Conservation (phyloP, 2,329 filamentous ascomycete species). For the Aspergillus ibericus region DNA sequence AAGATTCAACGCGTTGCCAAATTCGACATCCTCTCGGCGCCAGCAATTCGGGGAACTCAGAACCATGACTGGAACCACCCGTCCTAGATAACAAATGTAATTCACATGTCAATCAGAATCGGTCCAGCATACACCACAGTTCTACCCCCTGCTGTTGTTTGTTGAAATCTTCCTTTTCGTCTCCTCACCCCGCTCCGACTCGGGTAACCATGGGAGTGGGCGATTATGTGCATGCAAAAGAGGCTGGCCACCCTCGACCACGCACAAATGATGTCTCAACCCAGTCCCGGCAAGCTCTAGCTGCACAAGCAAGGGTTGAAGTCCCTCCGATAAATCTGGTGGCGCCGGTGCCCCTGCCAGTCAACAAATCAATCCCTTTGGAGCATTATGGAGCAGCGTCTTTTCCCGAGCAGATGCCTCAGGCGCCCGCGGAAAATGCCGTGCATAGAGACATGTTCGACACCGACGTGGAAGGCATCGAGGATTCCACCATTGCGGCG, state of each 20-base stretch:
- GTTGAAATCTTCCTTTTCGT: not conserved
- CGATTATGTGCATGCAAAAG: slow-evolving; percentile 44
- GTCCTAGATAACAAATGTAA: not conserved
- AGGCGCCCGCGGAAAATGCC: slow-evolving; percentile 16
- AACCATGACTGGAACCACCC: slow-evolving; percentile 4
- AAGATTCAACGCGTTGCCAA: slow-evolving; percentile 12
- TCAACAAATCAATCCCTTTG: slow-evolving; percentile 19
- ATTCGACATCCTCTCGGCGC: slow-evolving; percentile 1
- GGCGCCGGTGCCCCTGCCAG: slow-evolving; percentile 16
- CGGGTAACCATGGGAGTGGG: slow-evolving; percentile 40
- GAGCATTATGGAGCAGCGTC: slow-evolving; percentile 19
- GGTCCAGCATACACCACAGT: not conserved
- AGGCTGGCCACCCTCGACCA: slow-evolving; percentile 32
- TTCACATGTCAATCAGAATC: not conserved
- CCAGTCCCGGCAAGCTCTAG: slow-evolving; percentile 33
- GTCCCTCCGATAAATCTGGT: slow-evolving; percentile 31
- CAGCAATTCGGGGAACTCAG: not conserved
- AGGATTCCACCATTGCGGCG: slow-evolving; percentile 44
- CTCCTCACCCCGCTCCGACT: slow-evolving; percentile 1
- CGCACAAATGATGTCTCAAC: slow-evolving; percentile 22
- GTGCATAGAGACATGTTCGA: slow-evolving; percentile 40
- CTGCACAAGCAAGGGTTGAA: slow-evolving; percentile 37
- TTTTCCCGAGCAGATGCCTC: slow-evolving; percentile 15
- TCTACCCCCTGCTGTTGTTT: not conserved
- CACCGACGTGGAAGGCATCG: slow-evolving; percentile 45